Evolutionary conservation across 2,329 filamentous ascomycete species (phyloP).

Genomic region (Calonectria honghensis): DNA sequence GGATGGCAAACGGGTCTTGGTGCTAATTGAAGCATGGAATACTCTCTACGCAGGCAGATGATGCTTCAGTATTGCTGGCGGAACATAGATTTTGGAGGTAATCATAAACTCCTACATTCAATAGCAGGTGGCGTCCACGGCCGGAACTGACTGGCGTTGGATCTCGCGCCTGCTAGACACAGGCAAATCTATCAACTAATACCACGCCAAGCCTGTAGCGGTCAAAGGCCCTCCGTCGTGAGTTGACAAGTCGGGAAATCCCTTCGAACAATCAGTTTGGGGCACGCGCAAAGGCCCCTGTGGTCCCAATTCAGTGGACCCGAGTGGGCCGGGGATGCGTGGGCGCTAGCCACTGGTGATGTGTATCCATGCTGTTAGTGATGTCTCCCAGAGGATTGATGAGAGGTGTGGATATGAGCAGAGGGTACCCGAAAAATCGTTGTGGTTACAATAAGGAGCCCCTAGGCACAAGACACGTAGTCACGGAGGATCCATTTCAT

Average conservation of each 20-base stretch:
- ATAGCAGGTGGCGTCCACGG: background rate
- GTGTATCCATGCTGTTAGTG: slow-evolving; percentile 23
- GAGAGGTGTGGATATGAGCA: background rate
- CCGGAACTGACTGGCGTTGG: background rate
- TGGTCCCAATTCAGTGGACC: background rate
- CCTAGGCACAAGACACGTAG: slow-evolving; percentile 24
- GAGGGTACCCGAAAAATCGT: background rate
- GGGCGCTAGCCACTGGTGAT: slow-evolving; percentile 27
- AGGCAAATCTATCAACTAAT: slow-evolving; percentile 1
- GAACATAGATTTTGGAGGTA: background rate
- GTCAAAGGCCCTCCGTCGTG: background rate
- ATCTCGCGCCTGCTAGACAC: background rate
- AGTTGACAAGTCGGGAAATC: slow-evolving; percentile 21
- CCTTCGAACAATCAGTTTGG: slow-evolving; percentile 14
- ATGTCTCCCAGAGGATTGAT: background rate
- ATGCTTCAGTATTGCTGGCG: background rate
- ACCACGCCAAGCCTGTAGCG: slow-evolving; percentile 15
- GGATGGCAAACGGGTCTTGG: background rate
- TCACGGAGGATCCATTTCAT: background rate
- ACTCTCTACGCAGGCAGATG: background rate
- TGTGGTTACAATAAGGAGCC: slow-evolving; percentile 13
- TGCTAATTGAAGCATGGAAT: background rate
- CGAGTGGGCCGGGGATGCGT: slow-evolving; percentile 28
- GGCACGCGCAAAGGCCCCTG: background rate
- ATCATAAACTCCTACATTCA: background rate